Base-by-base conservation (phyloP, 441 rosid genomes). In the Macaranga tanarius region DNA sequence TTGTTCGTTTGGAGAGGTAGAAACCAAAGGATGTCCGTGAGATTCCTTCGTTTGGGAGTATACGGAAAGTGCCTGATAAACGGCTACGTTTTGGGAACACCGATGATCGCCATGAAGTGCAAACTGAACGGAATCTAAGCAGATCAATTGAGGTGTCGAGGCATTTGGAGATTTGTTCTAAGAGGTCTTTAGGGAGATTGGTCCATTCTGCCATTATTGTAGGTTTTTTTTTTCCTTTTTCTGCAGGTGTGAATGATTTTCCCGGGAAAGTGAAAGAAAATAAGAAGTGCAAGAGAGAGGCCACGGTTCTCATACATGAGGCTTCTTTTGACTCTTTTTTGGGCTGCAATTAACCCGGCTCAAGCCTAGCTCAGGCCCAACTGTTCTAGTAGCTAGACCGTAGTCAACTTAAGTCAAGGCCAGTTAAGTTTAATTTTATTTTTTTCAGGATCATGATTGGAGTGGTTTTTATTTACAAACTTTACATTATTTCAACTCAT, bases 161-260 rank as follows among this genome's bases (percentile, higher is more conserved):
- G 75, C 69, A 73, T 52, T 79, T 79, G 42, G 90, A 76, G 71
- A 89, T 86, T 45, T 75, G 80, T 67, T 80, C 80, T 12, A 93
- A 48, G 59, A 91, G 96, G 60, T 93, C 98, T 71, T 78, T 80
- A 1, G 97, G 96, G 9, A 90, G 85, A 26, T 72, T 62, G 28
- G 84, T 59, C 95, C 95, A 91, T 59, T 86, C 94, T 12, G 81
- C 88, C 94, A 88, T 89, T n/a, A n/a, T n/a, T n/a, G n/a, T n/a
- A n/a, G n/a, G n/a, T n/a, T n/a, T n/a, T n/a, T n/a, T n/a, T n/a
- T 61, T 68, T 55, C 22, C n/a, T 15, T 6, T 45, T 45, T 0
- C 11, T 12, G 5, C 17, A 15, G 16, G 52, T 26, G 1, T n/a
- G 60, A 17, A 17, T 31, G 67, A 42, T 64, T 69, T 65, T 31